Base-by-base conservation (phyloP, 2,329 filamentous ascomycete species). In the Sporothrix inflata region DNA sequence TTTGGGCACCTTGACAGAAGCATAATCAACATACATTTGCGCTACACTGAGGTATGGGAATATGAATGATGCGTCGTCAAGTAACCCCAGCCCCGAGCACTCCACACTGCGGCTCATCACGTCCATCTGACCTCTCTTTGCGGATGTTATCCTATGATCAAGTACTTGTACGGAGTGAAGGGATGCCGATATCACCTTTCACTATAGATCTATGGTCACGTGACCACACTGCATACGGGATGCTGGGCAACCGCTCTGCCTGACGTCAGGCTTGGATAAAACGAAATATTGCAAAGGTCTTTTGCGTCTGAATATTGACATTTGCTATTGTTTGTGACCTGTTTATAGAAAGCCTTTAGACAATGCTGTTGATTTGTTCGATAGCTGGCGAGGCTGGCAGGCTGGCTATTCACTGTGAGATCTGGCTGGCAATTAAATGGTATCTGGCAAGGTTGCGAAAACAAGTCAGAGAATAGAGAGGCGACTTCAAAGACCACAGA, bases 1-100 rank as follows among this genome's bases (percentile, higher is more conserved):
- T 42, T 38, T 47, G 49, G 49, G 65, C 51, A 63, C 55, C 40
- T 61, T 65, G 45, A 61, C 68, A 60, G 53, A 70, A 24, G 53
- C 68, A 71, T 55, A 65, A 63, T 55, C 45, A 65, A 71, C 42
- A 38, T 55, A 24, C 67, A 55, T 55, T 69, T 65, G 60, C 60
- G 40, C 38, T 45, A 45, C 19, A 45, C 19, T 6, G 19, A 8
- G 30, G 30, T n/a, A 55, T 4, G 11, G 11, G n/a, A 63, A 21
- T 14, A n/a, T 38, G 9, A 63, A 38, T 1, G 5, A 12, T 49
- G 16, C 42, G 4, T 4, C 11, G 21, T 19, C 38, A 4, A 47
- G 40, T 5, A 65, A 8, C 61, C 21, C 47, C 8, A 11, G 47
- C 16, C n/a, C n/a, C 19, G 4, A 3, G 30, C 6, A 34, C 30